Evolutionary conservation across 23 red algal genomes (phyloP).

Genomic region (Pyropia yezoensis): DNA sequence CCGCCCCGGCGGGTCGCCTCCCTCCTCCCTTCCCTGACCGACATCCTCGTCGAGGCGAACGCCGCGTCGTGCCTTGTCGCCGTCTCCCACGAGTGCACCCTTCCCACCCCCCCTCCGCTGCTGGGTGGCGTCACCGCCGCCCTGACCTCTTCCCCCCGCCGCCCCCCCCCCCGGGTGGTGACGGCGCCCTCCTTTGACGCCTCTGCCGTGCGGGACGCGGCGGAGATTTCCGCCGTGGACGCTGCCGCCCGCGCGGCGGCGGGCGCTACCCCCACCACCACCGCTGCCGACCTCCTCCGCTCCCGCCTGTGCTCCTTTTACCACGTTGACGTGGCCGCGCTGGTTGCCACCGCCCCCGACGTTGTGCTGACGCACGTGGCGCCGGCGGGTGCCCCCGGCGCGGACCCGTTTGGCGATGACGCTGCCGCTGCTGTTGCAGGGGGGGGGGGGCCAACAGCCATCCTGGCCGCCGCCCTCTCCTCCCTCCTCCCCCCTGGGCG

Average conservation of each 20-base stretch:
- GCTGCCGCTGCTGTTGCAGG: no score
- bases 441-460: no score
- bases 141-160: no score
- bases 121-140: not conserved
- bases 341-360: slow-evolving; percentile 15
- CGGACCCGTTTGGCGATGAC: slow-evolving; percentile 10
- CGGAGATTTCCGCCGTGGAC: slow-evolving; percentile 29
- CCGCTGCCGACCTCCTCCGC: slow-evolving; percentile 15
- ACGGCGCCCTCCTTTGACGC: slow-evolving; percentile 9
- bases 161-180: slow-evolving; percentile 2
- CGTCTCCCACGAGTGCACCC: slow-evolving; percentile 35
- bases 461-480: slow-evolving; percentile 5
- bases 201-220: not conserved
- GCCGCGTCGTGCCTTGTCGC: slow-evolving; percentile 13
- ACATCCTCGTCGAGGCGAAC: slow-evolving; percentile 25
- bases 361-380: slow-evolving; percentile 41
- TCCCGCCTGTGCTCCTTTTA: slow-evolving; percentile 48
- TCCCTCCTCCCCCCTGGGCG: slow-evolving; percentile 7
- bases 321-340: slow-evolving; percentile 7
- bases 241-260: slow-evolving; percentile 6
- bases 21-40: slow-evolving; percentile 38
- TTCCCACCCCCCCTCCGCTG: not conserved
- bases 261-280: slow-evolving; percentile 3
- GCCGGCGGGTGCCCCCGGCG: not conserved
- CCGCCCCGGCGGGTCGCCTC: slow-evolving; percentile 20